Evolutionary conservation across 1,284 basidiomycete genomes (phyloP).

Genomic region (Phaffia rhodozyma): DNA sequence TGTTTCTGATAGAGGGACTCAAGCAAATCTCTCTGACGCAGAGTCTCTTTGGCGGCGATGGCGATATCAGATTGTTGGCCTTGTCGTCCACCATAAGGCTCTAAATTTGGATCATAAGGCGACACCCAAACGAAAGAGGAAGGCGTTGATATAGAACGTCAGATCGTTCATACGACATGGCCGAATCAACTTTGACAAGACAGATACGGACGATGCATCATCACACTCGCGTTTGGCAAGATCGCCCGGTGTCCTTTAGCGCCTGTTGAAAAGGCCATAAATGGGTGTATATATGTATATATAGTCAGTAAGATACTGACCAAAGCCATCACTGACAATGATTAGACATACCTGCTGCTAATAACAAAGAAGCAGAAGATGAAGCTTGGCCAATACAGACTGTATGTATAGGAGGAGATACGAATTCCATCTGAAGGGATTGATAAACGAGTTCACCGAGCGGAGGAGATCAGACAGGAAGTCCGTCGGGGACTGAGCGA

Average conservation of each 20-base stretch:
- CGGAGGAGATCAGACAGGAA: neutral
- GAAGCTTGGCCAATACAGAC: conserved; percentile 27
- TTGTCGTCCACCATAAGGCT: conserved; percentile 25
- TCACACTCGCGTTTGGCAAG: conserved; percentile 25
- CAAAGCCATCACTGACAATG: neutral
- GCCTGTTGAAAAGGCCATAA: conserved; percentile 12
- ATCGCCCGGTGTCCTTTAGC: conserved; percentile 23
- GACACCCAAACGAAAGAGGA: neutral
- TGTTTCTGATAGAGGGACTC: conserved; percentile 19
- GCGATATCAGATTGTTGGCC: conserved; percentile 28
- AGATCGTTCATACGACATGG: no score
- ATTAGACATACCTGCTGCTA: conserved; percentile 20
- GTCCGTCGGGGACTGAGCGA: neutral
- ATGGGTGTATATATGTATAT: neutral
- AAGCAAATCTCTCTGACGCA: conserved; percentile 23
- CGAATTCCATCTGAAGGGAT: conserved; percentile 16
- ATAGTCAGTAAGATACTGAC: neutral
- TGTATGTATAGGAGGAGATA: conserved; percentile 23
- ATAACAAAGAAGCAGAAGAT: conserved; percentile 23
- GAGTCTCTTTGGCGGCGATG: conserved; percentile 27
- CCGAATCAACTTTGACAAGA: no score
- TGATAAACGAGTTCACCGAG: no score
- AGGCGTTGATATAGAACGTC: neutral
- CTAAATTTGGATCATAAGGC: neutral
- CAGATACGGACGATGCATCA: conserved; percentile 25